These are phyloP conservation scores for Monosporascus sp. DNA, from an alignment of 2,329 filamentous ascomycete species.

Conservation along the genomic window DNA sequence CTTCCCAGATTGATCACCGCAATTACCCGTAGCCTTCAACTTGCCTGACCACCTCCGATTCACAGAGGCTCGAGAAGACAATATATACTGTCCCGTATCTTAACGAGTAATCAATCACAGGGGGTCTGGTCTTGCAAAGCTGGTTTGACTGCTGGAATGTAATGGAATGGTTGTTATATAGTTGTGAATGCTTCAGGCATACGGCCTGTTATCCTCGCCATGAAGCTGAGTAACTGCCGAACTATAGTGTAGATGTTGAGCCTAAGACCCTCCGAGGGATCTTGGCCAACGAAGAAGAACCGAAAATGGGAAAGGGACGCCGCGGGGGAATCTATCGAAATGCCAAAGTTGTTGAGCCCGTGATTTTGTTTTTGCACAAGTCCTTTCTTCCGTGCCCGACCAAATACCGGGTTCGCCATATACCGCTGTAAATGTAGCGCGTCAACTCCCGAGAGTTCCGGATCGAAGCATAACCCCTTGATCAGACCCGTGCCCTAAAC, in stretches of 20 bases:
- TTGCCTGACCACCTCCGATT: too few species aligned
- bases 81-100: too few species aligned
- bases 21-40: too few species aligned
- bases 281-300: constrained; percentile 15
- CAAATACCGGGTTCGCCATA: constrained; percentile 17
- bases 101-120: too few species aligned
- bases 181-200: constrained; percentile 11
- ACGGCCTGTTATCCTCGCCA: constrained; percentile 20
- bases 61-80: too few species aligned
- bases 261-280: constrained; percentile 17
- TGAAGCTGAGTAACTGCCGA: constrained; percentile 21
- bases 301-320: constrained; percentile 14
- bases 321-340: constrained; percentile 26
- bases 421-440: constrained; percentile 17
- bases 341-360: constrained; percentile 13
- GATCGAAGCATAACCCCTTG: constrained; percentile 11
- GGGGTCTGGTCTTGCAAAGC: too few species aligned
- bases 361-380: constrained; percentile 15
- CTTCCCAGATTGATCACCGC: too few species aligned
- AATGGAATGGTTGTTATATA: constrained; percentile 21
- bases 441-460: constrained; percentile 5
- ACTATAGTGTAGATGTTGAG: constrained; percentile 13
- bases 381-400: constrained; percentile 15
- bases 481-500: constrained; percentile 9
- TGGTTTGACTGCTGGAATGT: background rate